Conservation (phyloP, 805 yeast species). For the Starmerella roubikii region DNA sequence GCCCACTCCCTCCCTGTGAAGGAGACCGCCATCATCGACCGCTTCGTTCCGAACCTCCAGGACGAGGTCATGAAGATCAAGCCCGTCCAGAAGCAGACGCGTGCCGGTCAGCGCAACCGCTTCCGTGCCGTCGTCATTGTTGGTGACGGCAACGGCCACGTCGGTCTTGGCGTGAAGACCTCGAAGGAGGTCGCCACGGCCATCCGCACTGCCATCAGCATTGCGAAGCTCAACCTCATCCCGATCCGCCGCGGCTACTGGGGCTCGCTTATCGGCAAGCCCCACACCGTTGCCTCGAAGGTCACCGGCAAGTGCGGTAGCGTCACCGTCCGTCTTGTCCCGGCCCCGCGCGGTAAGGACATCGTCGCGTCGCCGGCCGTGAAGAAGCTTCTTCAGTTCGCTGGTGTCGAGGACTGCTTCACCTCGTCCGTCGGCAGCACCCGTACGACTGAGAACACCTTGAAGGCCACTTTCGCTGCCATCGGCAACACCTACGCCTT, state of each 20-base stretch:
- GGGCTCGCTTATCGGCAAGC: conserved; percentile 99
- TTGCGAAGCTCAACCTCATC: conserved; percentile 95
- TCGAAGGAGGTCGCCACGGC: conserved; percentile 99
- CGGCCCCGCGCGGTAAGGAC: conserved; percentile 99
- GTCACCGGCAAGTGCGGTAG: conserved; percentile 99
- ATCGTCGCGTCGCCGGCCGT: conserved; percentile 99
- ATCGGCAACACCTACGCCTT: conserved; percentile 99
- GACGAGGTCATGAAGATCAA: conserved; percentile 99
- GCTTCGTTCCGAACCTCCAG: conserved; percentile 84
- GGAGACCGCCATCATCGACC: conserved; percentile 98
- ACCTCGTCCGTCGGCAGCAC: conserved; percentile 98
- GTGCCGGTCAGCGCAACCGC: conserved; percentile 99
- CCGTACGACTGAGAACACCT: conserved; percentile 99
- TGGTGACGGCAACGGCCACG: conserved; percentile 99
- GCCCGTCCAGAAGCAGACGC: conserved; percentile 99
- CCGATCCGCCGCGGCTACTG: conserved; percentile 99
- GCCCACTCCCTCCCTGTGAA: conserved; percentile 98
- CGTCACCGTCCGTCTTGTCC: conserved; percentile 92
- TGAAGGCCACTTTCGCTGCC: conserved; percentile 98
- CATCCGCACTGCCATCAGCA: conserved; percentile 98
- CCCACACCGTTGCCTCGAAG: conserved; percentile 96
- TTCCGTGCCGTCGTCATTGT: conserved; percentile 99
- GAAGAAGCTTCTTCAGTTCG: conserved; percentile 96
- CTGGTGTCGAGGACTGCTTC: conserved; percentile 99
- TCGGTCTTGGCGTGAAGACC: conserved; percentile 99